Evolutionary conservation across 805 yeast genomes (phyloP), one percentile per base, ranked within the genome.

Genomic region (Starmerella apicola): DNA sequence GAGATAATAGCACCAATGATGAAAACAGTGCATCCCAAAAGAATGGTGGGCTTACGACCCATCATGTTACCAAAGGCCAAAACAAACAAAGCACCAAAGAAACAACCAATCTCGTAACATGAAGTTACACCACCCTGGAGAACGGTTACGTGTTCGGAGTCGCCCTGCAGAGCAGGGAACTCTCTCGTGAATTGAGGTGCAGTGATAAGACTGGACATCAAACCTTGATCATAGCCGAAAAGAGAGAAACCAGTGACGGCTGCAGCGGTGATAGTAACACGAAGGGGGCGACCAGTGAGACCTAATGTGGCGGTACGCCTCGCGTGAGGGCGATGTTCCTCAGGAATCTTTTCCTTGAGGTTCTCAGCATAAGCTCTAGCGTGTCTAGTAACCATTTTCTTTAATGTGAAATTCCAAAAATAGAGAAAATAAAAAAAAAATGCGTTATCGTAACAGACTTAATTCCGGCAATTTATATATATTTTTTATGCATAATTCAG

Each of bases 21-120:
- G 47, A 80, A 72, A 39, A 77, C 63, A 16, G 61, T 17, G 32
- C 76, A 63, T 23, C 88, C 86, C 18, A 62, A 34, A 15, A 74
- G 56, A 37, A 80, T 71, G 48, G 74, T 55, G 23, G 73, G 74
- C 58, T 80, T 72, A 64, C 91, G 75, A 39, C 91, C 91, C 35
- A 63, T 54, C 31, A 41, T 57, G 46, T 76, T 83, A 60, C 85
- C 88, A 39, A 64, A 57, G 44, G 66, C 64, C 59, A 78, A 66
- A 15, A 76, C 78, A 37, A 72, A 65, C 28, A 79, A 52, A 7
- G 86, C 82, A 48, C 88, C 86, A 48, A 70, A 65, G 66, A 79
- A 76, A 61, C 85, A 78, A 34, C 88, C 93, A 32, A 80, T 52
- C 34, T 81, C 86, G 52, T 79, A 80, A 29, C 60, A 52, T 1